These are phyloP conservation scores for Leishmania tarentolae DNA, from an alignment of 208 protist species.

Conservation along the genomic window DNA sequence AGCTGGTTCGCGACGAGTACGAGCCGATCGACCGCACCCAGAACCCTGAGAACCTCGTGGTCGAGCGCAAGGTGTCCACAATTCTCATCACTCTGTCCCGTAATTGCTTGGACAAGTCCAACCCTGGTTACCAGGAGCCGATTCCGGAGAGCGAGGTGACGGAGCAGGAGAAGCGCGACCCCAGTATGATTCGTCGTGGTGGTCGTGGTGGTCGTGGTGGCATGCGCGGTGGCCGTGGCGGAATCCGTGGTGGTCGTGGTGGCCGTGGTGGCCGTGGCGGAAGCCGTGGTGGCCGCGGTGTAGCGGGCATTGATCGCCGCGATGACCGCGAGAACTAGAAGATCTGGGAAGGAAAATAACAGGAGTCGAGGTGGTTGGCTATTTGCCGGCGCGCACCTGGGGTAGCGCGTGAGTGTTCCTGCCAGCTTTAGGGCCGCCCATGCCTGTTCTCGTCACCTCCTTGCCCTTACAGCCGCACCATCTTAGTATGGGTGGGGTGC, in stretches of 20 bases:
- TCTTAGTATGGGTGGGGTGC: neutral
- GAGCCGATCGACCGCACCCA: slow-evolving; percentile 77
- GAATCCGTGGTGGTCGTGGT: slow-evolving; percentile 34
- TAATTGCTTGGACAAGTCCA: slow-evolving; percentile 76
- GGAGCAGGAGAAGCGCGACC: slow-evolving; percentile 78
- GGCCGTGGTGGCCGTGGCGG: slow-evolving; percentile 31
- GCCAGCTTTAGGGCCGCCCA: neutral
- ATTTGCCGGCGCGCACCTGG: neutral
- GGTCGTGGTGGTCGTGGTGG: slow-evolving; percentile 45
- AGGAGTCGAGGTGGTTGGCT: neutral
- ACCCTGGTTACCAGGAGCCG: slow-evolving; percentile 92
- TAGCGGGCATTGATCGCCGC: slow-evolving; percentile 38
- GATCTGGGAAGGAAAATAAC: slow-evolving; percentile 1
- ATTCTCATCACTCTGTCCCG: slow-evolving; percentile 92
- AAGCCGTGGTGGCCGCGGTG: slow-evolving; percentile 38
- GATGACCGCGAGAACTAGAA: slow-evolving; percentile 14
- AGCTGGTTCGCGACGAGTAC: slow-evolving; percentile 89
- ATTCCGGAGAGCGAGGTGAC: slow-evolving; percentile 88
- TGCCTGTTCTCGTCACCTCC: neutral
- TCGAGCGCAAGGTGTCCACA: slow-evolving; percentile 87
- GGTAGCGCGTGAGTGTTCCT: neutral
- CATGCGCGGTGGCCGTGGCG: slow-evolving; percentile 34
- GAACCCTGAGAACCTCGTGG: slow-evolving; percentile 70
- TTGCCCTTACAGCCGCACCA: neutral
- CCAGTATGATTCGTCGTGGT: slow-evolving; percentile 33